A percentile compares a stretch with the other conserved stretches of the same genome.
phyloP scores from a whole-genome alignment of 1,139 yeast genomes.

The Blastobotrys persicus region DNA sequence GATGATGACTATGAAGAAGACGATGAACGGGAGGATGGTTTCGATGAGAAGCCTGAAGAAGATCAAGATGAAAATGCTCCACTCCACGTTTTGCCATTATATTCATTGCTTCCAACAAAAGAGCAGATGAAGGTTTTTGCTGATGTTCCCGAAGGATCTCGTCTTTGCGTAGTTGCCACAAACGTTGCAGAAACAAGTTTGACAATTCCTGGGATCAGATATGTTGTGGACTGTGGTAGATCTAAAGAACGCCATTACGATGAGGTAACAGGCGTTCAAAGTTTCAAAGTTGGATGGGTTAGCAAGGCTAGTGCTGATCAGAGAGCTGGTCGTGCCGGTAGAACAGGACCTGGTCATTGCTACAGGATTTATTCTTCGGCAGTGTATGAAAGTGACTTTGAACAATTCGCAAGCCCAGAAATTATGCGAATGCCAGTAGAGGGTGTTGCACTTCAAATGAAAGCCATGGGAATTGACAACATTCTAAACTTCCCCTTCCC shows the following conservation, averaged over 20 bases:
- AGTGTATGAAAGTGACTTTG: slow-evolving; percentile 81
- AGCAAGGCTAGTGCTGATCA: slow-evolving; percentile 96
- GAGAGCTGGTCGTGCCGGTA: slow-evolving; percentile 97
- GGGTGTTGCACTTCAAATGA: slow-evolving; percentile 91
- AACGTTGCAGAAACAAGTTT: slow-evolving; percentile 97
- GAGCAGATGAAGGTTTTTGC: slow-evolving; percentile 95
- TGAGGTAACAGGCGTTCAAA: slow-evolving; percentile 85
- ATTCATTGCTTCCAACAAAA: slow-evolving; percentile 84
- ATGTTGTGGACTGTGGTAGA: slow-evolving; percentile 94
- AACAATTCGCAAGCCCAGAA: slow-evolving; percentile 82
- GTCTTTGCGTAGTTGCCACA: slow-evolving; percentile 92
- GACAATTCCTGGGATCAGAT: slow-evolving; percentile 93
- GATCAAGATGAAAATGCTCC: slow-evolving; percentile 81
- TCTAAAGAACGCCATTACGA: slow-evolving; percentile 84
- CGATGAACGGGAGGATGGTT: slow-evolving; percentile 82
- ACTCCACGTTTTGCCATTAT: slow-evolving; percentile 84
- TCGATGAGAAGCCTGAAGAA: slow-evolving; percentile 74
- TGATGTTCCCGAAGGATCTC: slow-evolving; percentile 76
- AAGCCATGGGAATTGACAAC: slow-evolving; percentile 92
- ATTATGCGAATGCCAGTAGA: slow-evolving; percentile 94
- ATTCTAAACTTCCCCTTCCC: slow-evolving; percentile 95
- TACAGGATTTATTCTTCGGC: slow-evolving; percentile 95
- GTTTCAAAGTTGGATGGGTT: slow-evolving; percentile 88
- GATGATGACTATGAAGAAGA: slow-evolving; percentile 50
- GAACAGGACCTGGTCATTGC: slow-evolving; percentile 99